Conservation (phyloP, 148 eudicot species). For the Rhododendron vialii region DNA sequence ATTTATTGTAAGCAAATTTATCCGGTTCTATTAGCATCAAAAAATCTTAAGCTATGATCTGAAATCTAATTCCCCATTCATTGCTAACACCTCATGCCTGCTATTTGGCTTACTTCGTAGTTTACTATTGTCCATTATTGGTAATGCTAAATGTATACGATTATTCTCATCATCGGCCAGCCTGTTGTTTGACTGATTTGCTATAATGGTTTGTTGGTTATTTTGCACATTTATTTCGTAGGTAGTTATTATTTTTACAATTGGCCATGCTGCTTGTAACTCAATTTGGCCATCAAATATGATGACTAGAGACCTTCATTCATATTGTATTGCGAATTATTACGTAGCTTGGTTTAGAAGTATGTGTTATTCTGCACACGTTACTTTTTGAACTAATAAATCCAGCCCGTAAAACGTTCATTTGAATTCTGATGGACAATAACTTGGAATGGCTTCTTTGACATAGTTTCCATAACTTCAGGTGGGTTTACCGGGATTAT, state of each 20-base stretch:
- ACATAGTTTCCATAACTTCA: constrained; percentile 43
- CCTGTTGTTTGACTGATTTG: neutral
- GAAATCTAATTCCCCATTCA: neutral
- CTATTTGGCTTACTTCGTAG: neutral
- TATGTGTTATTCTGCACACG: neutral
- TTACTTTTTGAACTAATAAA: neutral
- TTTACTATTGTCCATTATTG: neutral
- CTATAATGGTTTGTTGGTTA: neutral
- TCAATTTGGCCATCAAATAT: neutral
- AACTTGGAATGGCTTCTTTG: constrained; percentile 68
- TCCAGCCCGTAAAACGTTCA: neutral
- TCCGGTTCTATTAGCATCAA: neutral
- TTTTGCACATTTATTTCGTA: neutral
- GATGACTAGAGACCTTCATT: neutral
- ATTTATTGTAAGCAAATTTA: neutral
- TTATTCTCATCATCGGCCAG: neutral
- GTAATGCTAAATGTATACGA: neutral
- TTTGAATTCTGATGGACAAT: constrained; percentile 31
- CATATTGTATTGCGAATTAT: neutral
- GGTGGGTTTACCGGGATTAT: constrained; percentile 59
- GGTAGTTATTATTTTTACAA: neutral
- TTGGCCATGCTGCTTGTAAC: neutral
- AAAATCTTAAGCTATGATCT: neutral
- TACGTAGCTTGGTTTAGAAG: neutral
- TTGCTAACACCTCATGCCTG: neutral